Evolutionary conservation across 1,284 basidiomycete genomes (phyloP).

Genomic region (Singerocomus rubriflavus): DNA sequence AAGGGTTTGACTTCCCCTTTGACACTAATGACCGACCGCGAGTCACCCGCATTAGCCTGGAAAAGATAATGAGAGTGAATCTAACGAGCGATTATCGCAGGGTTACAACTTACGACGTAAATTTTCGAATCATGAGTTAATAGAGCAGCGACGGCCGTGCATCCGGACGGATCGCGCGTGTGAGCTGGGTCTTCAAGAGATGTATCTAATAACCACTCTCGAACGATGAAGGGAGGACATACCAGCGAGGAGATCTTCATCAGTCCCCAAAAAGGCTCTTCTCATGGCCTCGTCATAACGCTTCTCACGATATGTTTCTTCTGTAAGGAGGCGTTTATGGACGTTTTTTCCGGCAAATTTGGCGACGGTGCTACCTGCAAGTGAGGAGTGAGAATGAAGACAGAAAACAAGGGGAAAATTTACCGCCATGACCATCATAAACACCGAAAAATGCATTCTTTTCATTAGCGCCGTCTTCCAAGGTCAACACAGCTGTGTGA

Average conservation of each 20-base stretch:
- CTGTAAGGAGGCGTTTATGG: slow-evolving; percentile 74
- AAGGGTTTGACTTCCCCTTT: slow-evolving; percentile 86
- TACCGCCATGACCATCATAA: slow-evolving; percentile 98
- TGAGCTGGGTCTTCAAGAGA: slow-evolving; percentile 70
- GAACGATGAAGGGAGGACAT: slow-evolving; percentile 26
- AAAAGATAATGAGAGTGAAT: not conserved
- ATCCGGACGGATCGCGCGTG: slow-evolving; percentile 91
- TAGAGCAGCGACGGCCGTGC: slow-evolving; percentile 91
- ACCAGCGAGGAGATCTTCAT: slow-evolving; percentile 92
- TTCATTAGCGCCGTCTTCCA: slow-evolving; percentile 52
- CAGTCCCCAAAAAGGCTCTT: slow-evolving; percentile 88
- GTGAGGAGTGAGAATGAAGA: slow-evolving; percentile 11
- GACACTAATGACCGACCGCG: slow-evolving; percentile 85
- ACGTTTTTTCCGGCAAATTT: slow-evolving; percentile 89
- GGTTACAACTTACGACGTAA: slow-evolving; percentile 56
- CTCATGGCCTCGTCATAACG: slow-evolving; percentile 82
- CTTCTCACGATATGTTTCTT: slow-evolving; percentile 70
- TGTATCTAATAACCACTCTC: not conserved
- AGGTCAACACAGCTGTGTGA: slow-evolving; percentile 78
- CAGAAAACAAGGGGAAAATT: slow-evolving; percentile 1
- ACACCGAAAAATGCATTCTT: slow-evolving; percentile 90
- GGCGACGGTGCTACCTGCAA: slow-evolving; percentile 80
- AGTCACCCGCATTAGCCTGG: slow-evolving; percentile 98
- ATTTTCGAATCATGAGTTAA: slow-evolving; percentile 78
- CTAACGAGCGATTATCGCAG: not conserved